phyloP scores from a whole-genome alignment of 768 basidiomycete species.

The Podaxis sp. region DNA sequence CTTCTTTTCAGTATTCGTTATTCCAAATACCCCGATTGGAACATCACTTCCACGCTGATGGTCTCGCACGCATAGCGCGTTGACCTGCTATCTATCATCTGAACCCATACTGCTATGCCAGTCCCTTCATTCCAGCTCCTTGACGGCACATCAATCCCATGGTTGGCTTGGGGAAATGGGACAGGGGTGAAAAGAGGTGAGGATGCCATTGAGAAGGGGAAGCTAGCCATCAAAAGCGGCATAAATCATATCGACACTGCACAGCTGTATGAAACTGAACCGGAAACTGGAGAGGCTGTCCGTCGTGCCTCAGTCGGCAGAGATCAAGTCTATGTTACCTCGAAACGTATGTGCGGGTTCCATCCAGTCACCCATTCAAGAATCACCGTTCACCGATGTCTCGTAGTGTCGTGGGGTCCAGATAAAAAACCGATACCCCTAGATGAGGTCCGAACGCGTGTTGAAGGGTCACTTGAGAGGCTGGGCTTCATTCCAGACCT shows the following conservation, averaged over 20 bases:
- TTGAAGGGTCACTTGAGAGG: constrained; percentile 43
- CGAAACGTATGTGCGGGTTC: constrained; percentile 26
- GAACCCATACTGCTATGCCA: background rate
- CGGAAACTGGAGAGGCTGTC: constrained; percentile 35
- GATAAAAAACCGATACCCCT: constrained; percentile 19
- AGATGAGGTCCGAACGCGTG: constrained; percentile 30
- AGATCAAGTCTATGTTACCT: constrained; percentile 46
- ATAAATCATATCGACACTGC: constrained; percentile 52
- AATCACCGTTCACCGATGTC: background rate
- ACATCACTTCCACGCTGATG: background rate
- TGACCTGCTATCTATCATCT: background rate
- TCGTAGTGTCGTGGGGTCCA: background rate
- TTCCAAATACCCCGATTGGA: too few relatives aligned
- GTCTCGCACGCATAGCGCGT: background rate
- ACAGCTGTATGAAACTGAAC: constrained; percentile 44
- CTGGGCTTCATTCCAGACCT: constrained; percentile 46
- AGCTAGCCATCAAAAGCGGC: constrained; percentile 31
- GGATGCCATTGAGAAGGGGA: constrained; percentile 26
- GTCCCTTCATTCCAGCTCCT: constrained; percentile 20
- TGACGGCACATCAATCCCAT: constrained; percentile 35
- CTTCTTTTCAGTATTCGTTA: too few relatives aligned
- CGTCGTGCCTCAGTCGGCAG: constrained; percentile 25
- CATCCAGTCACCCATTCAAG: background rate
- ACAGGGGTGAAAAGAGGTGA: constrained; percentile 26
- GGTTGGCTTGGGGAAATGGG: constrained; percentile 49